Evolutionary conservation across 345 rosid genomes (phyloP), one percentile per base, ranked within the genome.

Genomic region (Physaria fendleri): DNA sequence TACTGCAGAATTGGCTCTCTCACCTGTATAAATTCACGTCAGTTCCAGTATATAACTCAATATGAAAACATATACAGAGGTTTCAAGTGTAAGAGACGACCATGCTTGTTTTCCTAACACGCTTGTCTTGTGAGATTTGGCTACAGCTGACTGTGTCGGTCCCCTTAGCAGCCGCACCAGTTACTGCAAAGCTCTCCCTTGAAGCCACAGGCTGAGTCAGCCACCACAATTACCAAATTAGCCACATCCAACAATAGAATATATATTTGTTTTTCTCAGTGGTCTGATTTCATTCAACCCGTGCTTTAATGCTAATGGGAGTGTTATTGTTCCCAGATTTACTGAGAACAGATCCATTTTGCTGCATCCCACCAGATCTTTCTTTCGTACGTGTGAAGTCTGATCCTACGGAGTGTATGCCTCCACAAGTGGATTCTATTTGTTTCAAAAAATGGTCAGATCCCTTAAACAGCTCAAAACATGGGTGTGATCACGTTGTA

Each of bases 1-100:
- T 47, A 43, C 81, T 85, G 90, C n/a, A 79, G 64, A 69, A 93
- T 93, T 11, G 97, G 99, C 58, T 93, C 97, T 80, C 85, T 89
- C 35, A 87, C 99, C 99, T 89, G 81, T 29, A 50, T 28, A 51
- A 60, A 10, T 27, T 40, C 8, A 21, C 40, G 11, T 54, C 15
- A 62, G 44, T 44, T 37, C 40, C 58, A 21, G 27, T 4, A 53
- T 48, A 44, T 45, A n/a, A 47, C 28, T 29, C 24, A 5, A 5
- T 23, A 11, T 40, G 13, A 29, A 15, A 29, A 41, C 12, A 25
- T 4, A 25, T 0, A 54, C 41, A 57, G 60, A 22, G 47, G 22
- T 64, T 43, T 13, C n/a, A n/a, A 27, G 61, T 32, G 39, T 62
- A 47, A 45, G 55, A 30, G 70, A 89, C 99, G 70, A 89, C 99